Percentiles rank a stretch among this genome's conserved stretches.
phyloP scores from a whole-genome alignment of 2,329 filamentous ascomycete genomes.

The Colletotrichum tabaci region DNA sequence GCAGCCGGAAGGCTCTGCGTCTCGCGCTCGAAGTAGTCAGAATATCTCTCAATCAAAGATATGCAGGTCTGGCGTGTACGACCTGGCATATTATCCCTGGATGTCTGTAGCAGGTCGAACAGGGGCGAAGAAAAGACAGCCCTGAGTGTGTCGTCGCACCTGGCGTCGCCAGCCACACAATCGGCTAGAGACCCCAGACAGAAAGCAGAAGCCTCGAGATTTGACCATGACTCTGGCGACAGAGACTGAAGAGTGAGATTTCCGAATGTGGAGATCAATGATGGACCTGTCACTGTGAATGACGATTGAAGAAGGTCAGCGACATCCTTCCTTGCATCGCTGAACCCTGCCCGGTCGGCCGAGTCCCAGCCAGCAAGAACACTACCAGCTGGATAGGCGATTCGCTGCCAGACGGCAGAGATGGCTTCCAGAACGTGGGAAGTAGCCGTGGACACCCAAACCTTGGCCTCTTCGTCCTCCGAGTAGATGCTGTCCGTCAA shows the following conservation, averaged over 20 bases:
- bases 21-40: slow-evolving; percentile 82
- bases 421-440: slow-evolving; percentile 74
- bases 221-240: slow-evolving; percentile 66
- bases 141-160: slow-evolving; percentile 71
- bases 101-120: slow-evolving; percentile 67
- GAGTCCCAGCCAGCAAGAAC: slow-evolving; percentile 78
- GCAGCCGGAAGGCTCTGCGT: slow-evolving; percentile 77
- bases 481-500: slow-evolving; percentile 72
- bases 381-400: slow-evolving; percentile 74
- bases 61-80: slow-evolving; percentile 79
- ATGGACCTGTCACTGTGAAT: slow-evolving; percentile 72
- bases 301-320: slow-evolving; percentile 82
- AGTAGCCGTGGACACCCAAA: slow-evolving; percentile 73
- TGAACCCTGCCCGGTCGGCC: slow-evolving; percentile 76
- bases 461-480: slow-evolving; percentile 59
- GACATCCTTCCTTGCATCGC: slow-evolving; percentile 83
- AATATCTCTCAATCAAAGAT: slow-evolving; percentile 79
- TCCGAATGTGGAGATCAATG: slow-evolving; percentile 71
- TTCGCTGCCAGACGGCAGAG: slow-evolving; percentile 77
- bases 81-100: slow-evolving; percentile 68
- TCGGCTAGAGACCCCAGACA: slow-evolving; percentile 79
- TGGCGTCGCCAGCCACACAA: slow-evolving; percentile 70
- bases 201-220: slow-evolving; percentile 73
- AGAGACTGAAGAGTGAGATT: slow-evolving; percentile 68
- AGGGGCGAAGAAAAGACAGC: slow-evolving; percentile 74